Conservation (phyloP, 2,329 filamentous ascomycete genomes). For the Penicillium brevicompactum region DNA sequence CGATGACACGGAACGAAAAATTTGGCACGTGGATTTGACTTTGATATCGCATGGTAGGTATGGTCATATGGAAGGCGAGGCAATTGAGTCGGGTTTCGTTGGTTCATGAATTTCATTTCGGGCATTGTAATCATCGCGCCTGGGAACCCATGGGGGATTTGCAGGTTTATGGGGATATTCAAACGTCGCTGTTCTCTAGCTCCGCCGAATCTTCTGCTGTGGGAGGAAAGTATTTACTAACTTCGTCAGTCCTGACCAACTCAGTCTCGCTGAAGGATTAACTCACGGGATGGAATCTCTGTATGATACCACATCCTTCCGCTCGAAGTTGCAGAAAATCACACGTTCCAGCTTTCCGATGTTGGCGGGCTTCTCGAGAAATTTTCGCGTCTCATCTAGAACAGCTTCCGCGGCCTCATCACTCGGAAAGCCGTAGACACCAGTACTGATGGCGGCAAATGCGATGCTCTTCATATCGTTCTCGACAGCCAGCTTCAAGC, state of each 20-base stretch:
- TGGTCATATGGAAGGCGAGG: not conserved
- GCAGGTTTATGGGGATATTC: not conserved
- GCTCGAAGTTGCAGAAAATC: slow-evolving; percentile 81
- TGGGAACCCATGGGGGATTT: not conserved
- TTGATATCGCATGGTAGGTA: not conserved
- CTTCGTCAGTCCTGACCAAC: slow-evolving; percentile 7
- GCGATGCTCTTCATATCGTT: slow-evolving; percentile 71
- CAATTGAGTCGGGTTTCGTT: not conserved
- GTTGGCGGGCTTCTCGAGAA: slow-evolving; percentile 49
- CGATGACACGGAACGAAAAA: too few species aligned
- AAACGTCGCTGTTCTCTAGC: not conserved
- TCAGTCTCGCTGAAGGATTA: not conserved
- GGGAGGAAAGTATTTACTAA: slow-evolving; percentile 54
- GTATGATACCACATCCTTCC: slow-evolving; percentile 77
- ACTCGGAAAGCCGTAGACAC: slow-evolving; percentile 85
- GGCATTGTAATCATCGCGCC: not conserved
- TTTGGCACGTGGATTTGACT: too few species aligned
- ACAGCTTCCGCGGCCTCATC: slow-evolving; percentile 72
- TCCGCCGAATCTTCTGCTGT: slow-evolving; percentile 36
- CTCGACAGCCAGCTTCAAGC: slow-evolving; percentile 71
- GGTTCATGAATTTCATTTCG: not conserved
- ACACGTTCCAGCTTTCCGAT: slow-evolving; percentile 65
- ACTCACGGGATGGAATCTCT: slow-evolving; percentile 72
- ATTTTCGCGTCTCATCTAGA: slow-evolving; percentile 60
- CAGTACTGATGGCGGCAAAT: slow-evolving; percentile 84